Base-by-base conservation (phyloP, 768 basidiomycete species). In the Boletus rubroflammeus region DNA sequence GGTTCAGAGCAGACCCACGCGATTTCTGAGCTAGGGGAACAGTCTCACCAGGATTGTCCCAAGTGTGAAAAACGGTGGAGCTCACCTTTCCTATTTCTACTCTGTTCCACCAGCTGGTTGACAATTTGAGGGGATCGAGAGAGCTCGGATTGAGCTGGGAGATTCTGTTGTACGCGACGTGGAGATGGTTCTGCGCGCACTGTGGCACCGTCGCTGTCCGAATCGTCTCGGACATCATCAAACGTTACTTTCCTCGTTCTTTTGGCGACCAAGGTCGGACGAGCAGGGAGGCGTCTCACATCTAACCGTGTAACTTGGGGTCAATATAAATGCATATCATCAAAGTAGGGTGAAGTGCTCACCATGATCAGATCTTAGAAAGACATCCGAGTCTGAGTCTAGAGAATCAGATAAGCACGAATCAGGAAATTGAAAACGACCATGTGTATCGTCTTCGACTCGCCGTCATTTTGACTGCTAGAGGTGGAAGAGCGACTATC, bases 341-440 rank as follows among this genome's bases (percentile, higher is more conserved):
- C 25, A 42, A 43, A 28, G 28, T 5, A 4, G 28, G 1, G 13
- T 3, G n/a, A 6, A 6, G 14, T 14, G 2, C 54, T 38, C 36
- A 55, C 65, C 53, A 40, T 45, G 17, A 23, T 32, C 35, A 7
- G 29, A 29, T 17, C 23, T 42, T 40, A 9, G 41, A 31, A 36
- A 19, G 44, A n/a, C 19, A 3, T 51, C 57, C 23, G 60, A 47
- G 32, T 58, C 66, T 29, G 65, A 62, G 44, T 57, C 65, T 64
- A 46, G 25, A 47, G 45, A 48, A 41, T 34, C 19, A 38, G 26
- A 41, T 42, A 19, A 17, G 15, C 9, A 6, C 26, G 19, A n/a
- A 26, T 59, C 34, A 48, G 49, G 31, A 40, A 21, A 29, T 13
- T 7, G 43, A 46, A 43, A 10, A 15, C 6, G 25, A 21, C 17